A percentile compares a stretch with the other conserved stretches of the same genome.
Evolutionary conservation across 257 asterid species (phyloP).

Genomic region (Nicotiana sylvestris): DNA sequence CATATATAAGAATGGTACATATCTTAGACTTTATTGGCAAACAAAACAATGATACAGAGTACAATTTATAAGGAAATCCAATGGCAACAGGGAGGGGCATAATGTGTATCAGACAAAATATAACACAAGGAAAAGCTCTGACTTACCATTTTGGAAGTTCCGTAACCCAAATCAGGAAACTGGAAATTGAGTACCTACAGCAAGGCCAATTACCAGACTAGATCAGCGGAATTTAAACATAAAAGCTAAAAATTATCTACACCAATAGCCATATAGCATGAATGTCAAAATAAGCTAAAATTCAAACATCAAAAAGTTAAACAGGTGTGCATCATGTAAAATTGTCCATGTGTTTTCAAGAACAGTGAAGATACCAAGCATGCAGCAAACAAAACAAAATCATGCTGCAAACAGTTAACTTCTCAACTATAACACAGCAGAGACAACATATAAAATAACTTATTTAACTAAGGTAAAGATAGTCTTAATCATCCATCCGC

Average conservation of each 20-base stretch:
- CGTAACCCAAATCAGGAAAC: neutral
- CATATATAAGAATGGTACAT: neutral
- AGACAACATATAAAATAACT: neutral
- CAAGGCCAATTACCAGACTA: neutral
- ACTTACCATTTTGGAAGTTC: conserved; percentile 7
- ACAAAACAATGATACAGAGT: neutral
- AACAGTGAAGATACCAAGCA: neutral
- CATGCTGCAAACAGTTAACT: conserved; percentile 11
- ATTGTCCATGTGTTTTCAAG: neutral
- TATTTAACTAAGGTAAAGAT: neutral
- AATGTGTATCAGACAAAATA: neutral
- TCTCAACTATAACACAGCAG: neutral
- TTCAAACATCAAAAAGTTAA: neutral
- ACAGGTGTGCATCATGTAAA: neutral
- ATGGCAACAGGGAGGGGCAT: neutral
- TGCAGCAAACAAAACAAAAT: neutral
- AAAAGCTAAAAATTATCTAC: neutral
- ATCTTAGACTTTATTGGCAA: neutral
- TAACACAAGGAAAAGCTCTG: neutral
- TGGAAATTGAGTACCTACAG: neutral
- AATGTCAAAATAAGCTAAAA: neutral
- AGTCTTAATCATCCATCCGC: conserved; percentile 6
- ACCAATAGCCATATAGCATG: neutral
- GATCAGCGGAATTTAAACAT: too few species aligned
- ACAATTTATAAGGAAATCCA: neutral